Conservation (phyloP, 2,329 filamentous ascomycete species). For the Corynespora cassiicola region DNA sequence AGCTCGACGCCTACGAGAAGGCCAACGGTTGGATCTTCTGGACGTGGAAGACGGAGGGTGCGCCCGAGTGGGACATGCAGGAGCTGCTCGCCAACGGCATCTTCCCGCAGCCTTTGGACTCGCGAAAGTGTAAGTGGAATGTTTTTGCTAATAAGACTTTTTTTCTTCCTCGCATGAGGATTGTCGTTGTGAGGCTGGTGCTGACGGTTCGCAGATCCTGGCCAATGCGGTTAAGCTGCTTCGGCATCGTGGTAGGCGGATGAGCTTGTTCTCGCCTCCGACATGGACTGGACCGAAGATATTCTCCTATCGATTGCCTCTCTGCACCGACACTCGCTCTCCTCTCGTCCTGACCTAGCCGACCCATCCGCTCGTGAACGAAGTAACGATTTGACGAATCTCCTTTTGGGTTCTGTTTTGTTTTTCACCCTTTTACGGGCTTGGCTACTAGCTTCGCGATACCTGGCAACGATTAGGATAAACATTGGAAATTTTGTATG, state of each 20-base stretch:
- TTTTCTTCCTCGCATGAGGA: conserved; percentile 2
- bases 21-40: conserved; percentile 58
- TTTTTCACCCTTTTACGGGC: no score
- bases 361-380: conserved; percentile 8
- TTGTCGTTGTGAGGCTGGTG: conserved; percentile 1
- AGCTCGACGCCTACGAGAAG: conserved; percentile 57
- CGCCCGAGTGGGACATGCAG: conserved; percentile 58
- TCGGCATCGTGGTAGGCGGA: conserved; percentile 5
- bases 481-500: no score
- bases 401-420: conserved; percentile 25
- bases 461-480: no score
- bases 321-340: conserved; percentile 22
- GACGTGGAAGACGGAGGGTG: conserved; percentile 58
- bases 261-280: background rate
- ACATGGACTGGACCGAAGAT: no score
- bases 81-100: conserved; percentile 51
- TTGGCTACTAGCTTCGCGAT: no score
- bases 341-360: conserved; percentile 2
- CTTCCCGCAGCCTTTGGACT: conserved; percentile 54
- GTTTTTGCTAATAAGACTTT: no score
- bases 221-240: conserved; percentile 43
- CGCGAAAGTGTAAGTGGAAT: conserved; percentile 48
- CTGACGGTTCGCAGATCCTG: conserved; percentile 38
- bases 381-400: conserved; percentile 28
- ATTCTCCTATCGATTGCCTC: conserved; percentile 14